phyloP scores from a whole-genome alignment of 2,329 filamentous ascomycete genomes.

The Aschersonia sp. region DNA sequence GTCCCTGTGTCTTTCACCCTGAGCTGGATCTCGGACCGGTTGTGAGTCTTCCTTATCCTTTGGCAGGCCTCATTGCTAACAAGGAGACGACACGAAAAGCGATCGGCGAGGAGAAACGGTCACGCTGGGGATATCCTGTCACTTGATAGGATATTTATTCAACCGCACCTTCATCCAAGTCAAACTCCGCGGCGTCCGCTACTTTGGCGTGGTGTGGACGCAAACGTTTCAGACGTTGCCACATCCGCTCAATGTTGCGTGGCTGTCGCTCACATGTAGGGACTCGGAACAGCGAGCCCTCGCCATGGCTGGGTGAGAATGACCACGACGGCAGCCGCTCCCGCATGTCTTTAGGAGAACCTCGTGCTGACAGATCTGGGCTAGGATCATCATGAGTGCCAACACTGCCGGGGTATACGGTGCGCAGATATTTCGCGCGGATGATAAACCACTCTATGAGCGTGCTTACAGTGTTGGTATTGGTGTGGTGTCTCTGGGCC shows the following conservation, averaged over 20 bases:
- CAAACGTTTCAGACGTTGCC: slow-evolving; percentile 39
- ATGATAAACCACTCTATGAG: slow-evolving; percentile 35
- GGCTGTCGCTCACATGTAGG: slow-evolving; percentile 40
- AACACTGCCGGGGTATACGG: slow-evolving; percentile 48
- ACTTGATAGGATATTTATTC: slow-evolving; percentile 37
- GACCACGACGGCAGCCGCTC: neutral
- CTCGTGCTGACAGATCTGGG: neutral
- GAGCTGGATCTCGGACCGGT: slow-evolving; percentile 37
- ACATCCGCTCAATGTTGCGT: slow-evolving; percentile 44
- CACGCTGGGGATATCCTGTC: slow-evolving; percentile 29
- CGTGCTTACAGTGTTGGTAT: slow-evolving; percentile 25
- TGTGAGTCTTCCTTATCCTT: slow-evolving; percentile 17
- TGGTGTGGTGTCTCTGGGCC: neutral
- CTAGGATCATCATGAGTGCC: slow-evolving; percentile 43
- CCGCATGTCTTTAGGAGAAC: neutral
- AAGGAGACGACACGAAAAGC: slow-evolving; percentile 9
- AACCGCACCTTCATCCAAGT: slow-evolving; percentile 37
- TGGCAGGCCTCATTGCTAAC: too few species aligned
- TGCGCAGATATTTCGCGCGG: slow-evolving; percentile 41
- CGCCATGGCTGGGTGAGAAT: slow-evolving; percentile 39
- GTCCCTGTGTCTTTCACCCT: slow-evolving; percentile 36
- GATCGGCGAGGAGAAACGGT: slow-evolving; percentile 37
- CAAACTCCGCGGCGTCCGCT: slow-evolving; percentile 24
- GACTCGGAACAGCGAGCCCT: slow-evolving; percentile 43
- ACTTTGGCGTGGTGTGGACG: slow-evolving; percentile 42